Conservation (phyloP, 1,139 yeast genomes). For the Hemisphaericaspora subhashii region DNA sequence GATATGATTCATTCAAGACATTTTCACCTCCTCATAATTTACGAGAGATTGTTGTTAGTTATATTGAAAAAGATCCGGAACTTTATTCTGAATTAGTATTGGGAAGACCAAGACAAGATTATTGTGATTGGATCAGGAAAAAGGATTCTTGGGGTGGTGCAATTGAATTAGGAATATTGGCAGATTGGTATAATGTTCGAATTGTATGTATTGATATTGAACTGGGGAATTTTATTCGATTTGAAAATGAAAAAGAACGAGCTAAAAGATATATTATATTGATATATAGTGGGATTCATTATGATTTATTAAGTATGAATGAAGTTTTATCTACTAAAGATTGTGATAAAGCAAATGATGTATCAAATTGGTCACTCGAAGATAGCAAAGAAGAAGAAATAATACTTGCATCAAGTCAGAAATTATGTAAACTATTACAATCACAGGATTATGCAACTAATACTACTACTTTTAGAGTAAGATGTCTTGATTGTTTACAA, state of each 20-base stretch:
- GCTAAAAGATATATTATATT: slow-evolving; percentile 48
- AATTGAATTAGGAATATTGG: slow-evolving; percentile 68
- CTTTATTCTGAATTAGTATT: slow-evolving; percentile 58
- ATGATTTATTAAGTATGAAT: slow-evolving; percentile 59
- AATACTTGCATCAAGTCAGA: slow-evolving; percentile 10
- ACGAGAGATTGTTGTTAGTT: slow-evolving; percentile 46
- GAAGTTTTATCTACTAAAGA: slow-evolving; percentile 24
- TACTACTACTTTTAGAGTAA: slow-evolving; percentile 57
- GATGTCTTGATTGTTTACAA: slow-evolving; percentile 58
- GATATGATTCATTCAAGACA: slow-evolving; percentile 18
- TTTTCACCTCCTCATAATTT: slow-evolving; percentile 38
- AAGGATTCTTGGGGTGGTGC: slow-evolving; percentile 86
- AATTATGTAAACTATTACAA: slow-evolving; percentile 48
- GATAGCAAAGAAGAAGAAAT: slow-evolving; percentile 31
- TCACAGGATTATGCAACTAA: slow-evolving; percentile 63
- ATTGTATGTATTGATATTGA: slow-evolving; percentile 70
- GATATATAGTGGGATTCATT: slow-evolving; percentile 74
- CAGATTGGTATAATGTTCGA: slow-evolving; percentile 52
- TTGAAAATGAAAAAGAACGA: slow-evolving; percentile 41
- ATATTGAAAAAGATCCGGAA: slow-evolving; percentile 44
- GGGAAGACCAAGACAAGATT: slow-evolving; percentile 52
- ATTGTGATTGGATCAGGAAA: slow-evolving; percentile 61
- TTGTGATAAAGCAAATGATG: slow-evolving; percentile 28
- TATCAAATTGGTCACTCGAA: slow-evolving; percentile 36
- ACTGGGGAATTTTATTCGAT: slow-evolving; percentile 58